These are phyloP conservation scores for Fusarium scirpi DNA, from an alignment of 2,329 filamentous ascomycete species.

Conservation along the genomic window DNA sequence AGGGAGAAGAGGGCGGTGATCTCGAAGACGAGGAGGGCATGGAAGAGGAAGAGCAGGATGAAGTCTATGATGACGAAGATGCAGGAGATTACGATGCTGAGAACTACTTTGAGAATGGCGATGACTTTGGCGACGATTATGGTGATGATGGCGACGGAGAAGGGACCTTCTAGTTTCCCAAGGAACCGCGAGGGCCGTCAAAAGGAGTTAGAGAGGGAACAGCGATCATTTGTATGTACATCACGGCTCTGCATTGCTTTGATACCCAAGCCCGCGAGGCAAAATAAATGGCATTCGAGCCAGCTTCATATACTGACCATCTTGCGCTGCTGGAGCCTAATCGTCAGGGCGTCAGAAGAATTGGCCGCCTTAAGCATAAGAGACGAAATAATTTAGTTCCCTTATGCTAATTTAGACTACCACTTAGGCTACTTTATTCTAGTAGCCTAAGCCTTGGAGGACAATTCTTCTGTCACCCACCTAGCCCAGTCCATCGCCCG, in stretches of 20 bases:
- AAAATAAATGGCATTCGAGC: constrained; percentile 29
- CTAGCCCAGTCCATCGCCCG: not conserved
- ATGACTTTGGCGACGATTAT: constrained; percentile 65
- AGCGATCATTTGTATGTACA: constrained; percentile 41
- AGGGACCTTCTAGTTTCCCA: constrained; percentile 52
- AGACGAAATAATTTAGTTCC: too few relatives aligned
- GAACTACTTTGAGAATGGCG: constrained; percentile 69
- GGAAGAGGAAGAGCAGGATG: constrained; percentile 61
- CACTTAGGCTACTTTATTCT: too few relatives aligned
- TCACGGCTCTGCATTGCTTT: constrained; percentile 36
- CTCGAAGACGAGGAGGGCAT: constrained; percentile 64
- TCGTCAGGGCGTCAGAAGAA: too few relatives aligned
- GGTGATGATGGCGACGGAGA: constrained; percentile 65
- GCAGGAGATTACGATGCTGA: constrained; percentile 72
- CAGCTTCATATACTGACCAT: not conserved
- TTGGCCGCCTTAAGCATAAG: too few relatives aligned
- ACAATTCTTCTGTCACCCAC: too few relatives aligned
- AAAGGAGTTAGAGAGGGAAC: constrained; percentile 13
- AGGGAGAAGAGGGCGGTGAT: constrained; percentile 61
- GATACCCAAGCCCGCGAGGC: constrained; percentile 47
- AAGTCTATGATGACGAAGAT: constrained; percentile 68
- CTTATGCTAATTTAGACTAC: too few relatives aligned
- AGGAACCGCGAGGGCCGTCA: not conserved
- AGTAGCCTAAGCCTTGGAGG: too few relatives aligned
- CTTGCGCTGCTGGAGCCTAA: not conserved